Base-by-base conservation (phyloP, 176 grass and related monocot species). In the Pontederia crassipes region DNA sequence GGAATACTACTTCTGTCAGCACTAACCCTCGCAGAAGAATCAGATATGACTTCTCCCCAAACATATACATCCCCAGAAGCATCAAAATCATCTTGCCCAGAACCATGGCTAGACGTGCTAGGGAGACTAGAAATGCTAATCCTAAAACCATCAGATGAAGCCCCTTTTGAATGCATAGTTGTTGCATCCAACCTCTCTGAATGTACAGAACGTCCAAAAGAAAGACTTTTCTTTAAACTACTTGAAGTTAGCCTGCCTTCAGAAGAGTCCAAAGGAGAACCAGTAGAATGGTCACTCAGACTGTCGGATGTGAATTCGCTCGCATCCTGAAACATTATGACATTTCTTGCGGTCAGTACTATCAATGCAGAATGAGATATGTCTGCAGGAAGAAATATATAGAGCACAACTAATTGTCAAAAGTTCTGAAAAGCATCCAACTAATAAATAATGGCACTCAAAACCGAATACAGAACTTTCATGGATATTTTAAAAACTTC, bases 101-200 rank as follows among this genome's bases (percentile, higher is more conserved):
- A 97, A 29, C 87, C 93, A 85, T 97, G 93, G 68, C 93, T 97
- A 48, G 93, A 97, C 72, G 91, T 96, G 76, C 91, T 96, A 70
- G 89, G 87, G 24, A 74, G 83, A 82, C 87, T 96, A 63, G 91
- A 96, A 80, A 97, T 73, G 75, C 93, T 97, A 51, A 97, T 80
- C 73, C 92, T 84, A 79, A 91, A 78, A 62, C 86, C 91, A 17
- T 75, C 67, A 65, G 89, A 81, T 52, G 86, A 78, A 49, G 61
- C 55, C 77, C 69, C 81, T 86, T 97, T 97, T 58, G 74, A 52
- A 74, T 97, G 92, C 92, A 97, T 97, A 91, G 78, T 82, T 85
- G 79, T 85, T 61, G 78, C 78, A 80, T 84, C 73, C 63, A 75
- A 74, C 75, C 66, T 82, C 76, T 97, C 92, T 77, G 92, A 80